Conservation (phyloP, 2,329 filamentous ascomycete genomes). For the Paracoccidioides brasiliensis region DNA sequence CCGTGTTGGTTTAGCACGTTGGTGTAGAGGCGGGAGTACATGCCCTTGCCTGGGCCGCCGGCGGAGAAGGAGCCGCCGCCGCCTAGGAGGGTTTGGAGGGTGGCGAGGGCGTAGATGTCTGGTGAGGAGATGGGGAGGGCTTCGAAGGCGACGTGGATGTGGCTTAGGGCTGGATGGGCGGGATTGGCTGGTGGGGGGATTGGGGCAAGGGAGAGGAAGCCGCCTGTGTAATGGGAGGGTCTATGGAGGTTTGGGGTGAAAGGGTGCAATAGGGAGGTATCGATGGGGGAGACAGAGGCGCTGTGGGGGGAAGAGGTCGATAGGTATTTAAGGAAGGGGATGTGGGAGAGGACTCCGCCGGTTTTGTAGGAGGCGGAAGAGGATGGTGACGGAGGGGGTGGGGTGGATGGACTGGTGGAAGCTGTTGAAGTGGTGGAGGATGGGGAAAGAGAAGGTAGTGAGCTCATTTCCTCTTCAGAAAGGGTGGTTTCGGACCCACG, state of each 20-base stretch:
- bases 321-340: conserved; percentile 83
- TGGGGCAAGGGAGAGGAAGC: conserved; percentile 72
- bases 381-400: conserved; percentile 17
- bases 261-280: conserved; percentile 33
- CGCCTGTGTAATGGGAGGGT: conserved; percentile 79
- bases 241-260: conserved; percentile 44
- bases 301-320: conserved; percentile 57
- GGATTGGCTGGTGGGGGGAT: conserved; percentile 68
- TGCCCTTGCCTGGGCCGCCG: conserved; percentile 92
- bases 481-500: conserved; percentile 45
- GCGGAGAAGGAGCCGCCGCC: conserved; percentile 95
- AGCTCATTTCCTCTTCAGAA: conserved; percentile 22
- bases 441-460: conserved; percentile 23
- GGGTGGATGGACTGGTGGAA: conserved; percentile 12
- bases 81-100: conserved; percentile 86
- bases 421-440: conserved; percentile 26
- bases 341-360: conserved; percentile 56
- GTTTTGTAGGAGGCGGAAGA: conserved; percentile 33
- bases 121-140: conserved; percentile 78
- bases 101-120: conserved; percentile 93
- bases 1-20: conserved; percentile 95
- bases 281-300: conserved; percentile 41
- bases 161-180: conserved; percentile 65
- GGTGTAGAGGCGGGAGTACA: conserved; percentile 96
- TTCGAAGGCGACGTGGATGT: conserved; percentile 94